Conservation (phyloP, 805 yeast species). For the Sugiyamaella americana region DNA sequence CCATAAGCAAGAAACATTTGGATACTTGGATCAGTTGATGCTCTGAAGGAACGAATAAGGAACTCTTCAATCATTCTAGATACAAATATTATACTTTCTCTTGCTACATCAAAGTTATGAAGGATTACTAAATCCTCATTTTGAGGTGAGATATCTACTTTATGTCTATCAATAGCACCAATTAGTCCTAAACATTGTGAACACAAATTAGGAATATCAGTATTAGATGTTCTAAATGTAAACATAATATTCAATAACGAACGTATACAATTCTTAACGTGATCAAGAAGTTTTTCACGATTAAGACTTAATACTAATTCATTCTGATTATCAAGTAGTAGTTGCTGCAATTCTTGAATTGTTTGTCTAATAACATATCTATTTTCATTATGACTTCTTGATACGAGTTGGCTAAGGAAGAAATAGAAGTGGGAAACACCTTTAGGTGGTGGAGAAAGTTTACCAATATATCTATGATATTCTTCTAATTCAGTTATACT, state of each 20-base stretch:
- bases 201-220: constrained; percentile 48
- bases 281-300: constrained; percentile 8
- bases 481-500: constrained; percentile 11
- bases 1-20: constrained; percentile 82
- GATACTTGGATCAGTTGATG: constrained; percentile 77
- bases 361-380: constrained; percentile 69
- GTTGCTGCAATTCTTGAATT: constrained; percentile 53
- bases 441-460: constrained; percentile 1
- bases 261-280: constrained; percentile 19
- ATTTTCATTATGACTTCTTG: constrained; percentile 56
- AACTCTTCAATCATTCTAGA: constrained; percentile 57
- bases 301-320: constrained; percentile 11
- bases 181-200: constrained; percentile 66
- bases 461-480: constrained; percentile 1
- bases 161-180: constrained; percentile 68
- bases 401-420: constrained; percentile 36
- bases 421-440: constrained; percentile 1
- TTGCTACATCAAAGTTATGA: constrained; percentile 54
- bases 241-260: constrained; percentile 25
- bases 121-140: constrained; percentile 45
- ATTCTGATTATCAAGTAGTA: constrained; percentile 33
- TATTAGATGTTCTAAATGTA: constrained; percentile 23
- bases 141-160: constrained; percentile 41
- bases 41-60: constrained; percentile 82
- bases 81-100: constrained; percentile 62